Conservation (phyloP, 78 protist species). For the Tieghemostelium lacteum region DNA sequence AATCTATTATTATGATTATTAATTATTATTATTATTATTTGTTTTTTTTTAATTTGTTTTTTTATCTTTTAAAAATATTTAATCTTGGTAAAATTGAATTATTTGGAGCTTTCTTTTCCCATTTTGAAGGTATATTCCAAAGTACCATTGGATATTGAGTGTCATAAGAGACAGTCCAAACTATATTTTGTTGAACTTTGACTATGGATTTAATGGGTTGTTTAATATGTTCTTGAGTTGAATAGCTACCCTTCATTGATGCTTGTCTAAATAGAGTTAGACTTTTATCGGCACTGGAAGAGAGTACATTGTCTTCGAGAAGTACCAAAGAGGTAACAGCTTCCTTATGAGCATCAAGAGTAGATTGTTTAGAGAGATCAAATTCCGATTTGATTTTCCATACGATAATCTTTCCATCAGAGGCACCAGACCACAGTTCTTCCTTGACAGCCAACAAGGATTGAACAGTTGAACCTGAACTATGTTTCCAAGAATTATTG, state of each 20-base stretch:
- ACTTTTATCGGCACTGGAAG: constrained; percentile 38
- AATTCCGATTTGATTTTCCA: constrained; percentile 65
- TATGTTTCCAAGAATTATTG: constrained; percentile 44
- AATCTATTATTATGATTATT: too few relatives aligned
- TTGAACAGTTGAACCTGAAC: constrained; percentile 9
- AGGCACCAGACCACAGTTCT: constrained; percentile 70
- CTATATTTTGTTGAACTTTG: constrained; percentile 62
- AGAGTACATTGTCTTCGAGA: constrained; percentile 47
- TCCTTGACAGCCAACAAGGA: constrained; percentile 43
- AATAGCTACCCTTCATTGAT: constrained; percentile 11
- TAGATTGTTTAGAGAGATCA: constrained; percentile 16
- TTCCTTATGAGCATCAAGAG: constrained; percentile 56
- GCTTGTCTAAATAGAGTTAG: constrained; percentile 4
- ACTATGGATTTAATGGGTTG: constrained; percentile 48
- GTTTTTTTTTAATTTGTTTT: neutral
- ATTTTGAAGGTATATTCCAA: constrained; percentile 64
- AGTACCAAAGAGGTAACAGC: constrained; percentile 22
- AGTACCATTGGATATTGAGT: constrained; percentile 33
- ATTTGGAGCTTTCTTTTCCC: constrained; percentile 64
- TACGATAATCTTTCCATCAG: constrained; percentile 57
- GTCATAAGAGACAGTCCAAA: constrained; percentile 68
- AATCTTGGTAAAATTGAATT: constrained; percentile 12
- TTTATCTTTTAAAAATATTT: neutral
- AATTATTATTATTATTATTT: too few relatives aligned
- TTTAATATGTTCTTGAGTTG: constrained; percentile 31